A percentile compares a stretch with the other conserved stretches of the same genome.
Evolutionary conservation across 2,329 filamentous ascomycete species (phyloP).

Genomic region (Ascochyta pisi): DNA sequence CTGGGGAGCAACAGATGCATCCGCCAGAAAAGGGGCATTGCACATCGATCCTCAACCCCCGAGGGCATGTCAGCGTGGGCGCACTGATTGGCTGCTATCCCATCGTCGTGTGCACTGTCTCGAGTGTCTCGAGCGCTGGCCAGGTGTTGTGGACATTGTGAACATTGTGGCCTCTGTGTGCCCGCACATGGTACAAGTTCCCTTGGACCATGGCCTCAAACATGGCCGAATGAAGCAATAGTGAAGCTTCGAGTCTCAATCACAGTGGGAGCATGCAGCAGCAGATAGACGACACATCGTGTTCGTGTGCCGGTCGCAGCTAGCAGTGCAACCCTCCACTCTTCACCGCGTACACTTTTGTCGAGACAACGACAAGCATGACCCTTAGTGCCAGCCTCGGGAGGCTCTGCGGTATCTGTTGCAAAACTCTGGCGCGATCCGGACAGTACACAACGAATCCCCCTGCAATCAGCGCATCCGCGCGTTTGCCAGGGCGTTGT

Average conservation of each 20-base stretch:
- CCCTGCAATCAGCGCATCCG: conserved; percentile 20
- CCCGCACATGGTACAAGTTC: conserved; percentile 16
- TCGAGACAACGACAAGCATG: conserved; percentile 25
- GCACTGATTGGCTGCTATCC: conserved; percentile 29
- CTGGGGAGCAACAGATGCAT: conserved; percentile 17
- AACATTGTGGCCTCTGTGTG: conserved; percentile 12
- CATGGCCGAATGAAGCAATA: conserved; percentile 17
- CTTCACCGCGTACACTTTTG: conserved; percentile 14
- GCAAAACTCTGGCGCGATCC: conserved; percentile 13
- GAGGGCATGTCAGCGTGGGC: conserved; percentile 23
- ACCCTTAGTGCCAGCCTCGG: conserved; percentile 28
- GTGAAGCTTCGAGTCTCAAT: conserved; percentile 19
- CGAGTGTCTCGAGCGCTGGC: conserved; percentile 18
- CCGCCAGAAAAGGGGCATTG: conserved; percentile 34
- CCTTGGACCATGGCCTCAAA: conserved; percentile 10
- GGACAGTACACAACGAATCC: conserved; percentile 10
- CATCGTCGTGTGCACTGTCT: conserved; percentile 6
- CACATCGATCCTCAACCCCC: conserved; percentile 8
- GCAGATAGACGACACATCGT: conserved; percentile 23
- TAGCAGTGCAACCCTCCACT: conserved; percentile 24
- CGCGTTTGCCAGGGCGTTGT: conserved; percentile 12
- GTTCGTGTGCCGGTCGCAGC: conserved; percentile 18
- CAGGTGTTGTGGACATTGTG: conserved; percentile 5
- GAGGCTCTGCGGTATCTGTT: conserved; percentile 17
- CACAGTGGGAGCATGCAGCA: conserved; percentile 12